These are phyloP conservation scores for Fragaria iinumae DNA, from an alignment of 306 rosid species.

Conservation along the genomic window DNA sequence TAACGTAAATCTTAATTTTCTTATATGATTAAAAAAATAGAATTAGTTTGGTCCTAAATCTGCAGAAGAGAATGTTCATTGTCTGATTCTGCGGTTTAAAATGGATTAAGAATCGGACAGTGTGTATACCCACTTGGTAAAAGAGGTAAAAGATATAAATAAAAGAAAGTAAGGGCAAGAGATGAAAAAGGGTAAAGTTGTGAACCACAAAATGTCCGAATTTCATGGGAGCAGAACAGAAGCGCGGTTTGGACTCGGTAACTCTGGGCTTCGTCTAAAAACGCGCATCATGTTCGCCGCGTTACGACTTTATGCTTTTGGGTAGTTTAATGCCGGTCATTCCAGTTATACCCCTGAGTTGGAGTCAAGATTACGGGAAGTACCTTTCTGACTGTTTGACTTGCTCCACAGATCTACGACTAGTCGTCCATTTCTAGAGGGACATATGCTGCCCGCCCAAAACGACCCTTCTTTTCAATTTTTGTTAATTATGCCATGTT, in stretches of 20 bases:
- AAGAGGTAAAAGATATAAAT: neutral
- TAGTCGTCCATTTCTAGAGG: neutral
- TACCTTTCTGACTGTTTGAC: neutral
- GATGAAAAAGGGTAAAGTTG: neutral
- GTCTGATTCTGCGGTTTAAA: neutral
- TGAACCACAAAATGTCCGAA: neutral
- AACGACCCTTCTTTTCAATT: neutral
- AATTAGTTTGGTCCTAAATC: too few relatives aligned
- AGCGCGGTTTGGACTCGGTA: neutral
- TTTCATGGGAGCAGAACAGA: neutral
- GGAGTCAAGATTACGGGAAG: neutral
- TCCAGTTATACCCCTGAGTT: neutral
- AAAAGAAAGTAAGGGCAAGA: neutral
- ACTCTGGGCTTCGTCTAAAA: neutral
- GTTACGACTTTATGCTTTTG: neutral
- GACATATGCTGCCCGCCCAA: too few relatives aligned
- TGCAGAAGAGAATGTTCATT: neutral
- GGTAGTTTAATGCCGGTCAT: neutral
- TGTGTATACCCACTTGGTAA: neutral
- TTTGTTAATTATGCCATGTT: too few relatives aligned
- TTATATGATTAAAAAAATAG: too few relatives aligned
- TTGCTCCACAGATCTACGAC: neutral
- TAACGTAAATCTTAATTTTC: too few relatives aligned
- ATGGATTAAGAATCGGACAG: too few relatives aligned
- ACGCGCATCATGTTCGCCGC: slow-evolving; percentile 18